A percentile compares a stretch with the other conserved stretches of the same genome.
Conservation (phyloP, 2,329 filamentous ascomycete species). For the Spiromastix sp. region DNA sequence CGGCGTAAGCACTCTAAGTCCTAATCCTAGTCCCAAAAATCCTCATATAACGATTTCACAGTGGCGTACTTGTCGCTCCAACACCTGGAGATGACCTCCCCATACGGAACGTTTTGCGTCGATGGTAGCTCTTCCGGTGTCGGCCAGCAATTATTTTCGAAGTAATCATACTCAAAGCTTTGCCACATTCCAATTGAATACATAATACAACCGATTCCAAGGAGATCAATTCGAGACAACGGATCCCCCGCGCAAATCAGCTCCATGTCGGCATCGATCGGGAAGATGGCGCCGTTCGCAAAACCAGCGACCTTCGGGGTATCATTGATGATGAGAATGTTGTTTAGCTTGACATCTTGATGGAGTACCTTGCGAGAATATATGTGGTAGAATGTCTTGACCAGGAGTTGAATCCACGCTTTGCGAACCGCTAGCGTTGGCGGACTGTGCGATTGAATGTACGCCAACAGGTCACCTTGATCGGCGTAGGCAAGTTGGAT, state of each 20-base stretch:
- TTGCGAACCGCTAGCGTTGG: conserved; percentile 7
- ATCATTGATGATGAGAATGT: conserved; percentile 8
- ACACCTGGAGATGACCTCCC: conserved; percentile 7
- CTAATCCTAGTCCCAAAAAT: conserved; percentile 4
- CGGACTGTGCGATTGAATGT: conserved; percentile 8
- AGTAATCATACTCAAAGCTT: conserved; percentile 11
- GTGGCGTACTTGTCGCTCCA: conserved; percentile 8
- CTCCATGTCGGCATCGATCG: conserved; percentile 8
- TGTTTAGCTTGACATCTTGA: conserved; percentile 11
- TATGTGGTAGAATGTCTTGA: conserved; percentile 9
- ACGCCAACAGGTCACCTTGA: conserved; percentile 9
- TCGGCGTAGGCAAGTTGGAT: conserved; percentile 11
- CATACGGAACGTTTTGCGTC: conserved; percentile 5
- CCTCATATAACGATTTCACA: conserved; percentile 7
- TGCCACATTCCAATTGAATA: conserved; percentile 11
- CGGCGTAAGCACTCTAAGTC: too few species aligned
- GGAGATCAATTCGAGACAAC: conserved; percentile 9
- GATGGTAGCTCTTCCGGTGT: conserved; percentile 7
- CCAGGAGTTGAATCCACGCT: conserved; percentile 9
- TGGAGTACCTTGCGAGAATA: conserved; percentile 12
- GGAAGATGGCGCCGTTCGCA: conserved; percentile 10
- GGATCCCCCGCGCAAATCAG: conserved; percentile 8
- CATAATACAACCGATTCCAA: conserved; percentile 10
- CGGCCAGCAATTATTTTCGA: conserved; percentile 8
- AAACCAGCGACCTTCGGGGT: conserved; percentile 8